Evolutionary conservation across 441 rosid genomes (phyloP).

Genomic region (Populus hybrid): DNA sequence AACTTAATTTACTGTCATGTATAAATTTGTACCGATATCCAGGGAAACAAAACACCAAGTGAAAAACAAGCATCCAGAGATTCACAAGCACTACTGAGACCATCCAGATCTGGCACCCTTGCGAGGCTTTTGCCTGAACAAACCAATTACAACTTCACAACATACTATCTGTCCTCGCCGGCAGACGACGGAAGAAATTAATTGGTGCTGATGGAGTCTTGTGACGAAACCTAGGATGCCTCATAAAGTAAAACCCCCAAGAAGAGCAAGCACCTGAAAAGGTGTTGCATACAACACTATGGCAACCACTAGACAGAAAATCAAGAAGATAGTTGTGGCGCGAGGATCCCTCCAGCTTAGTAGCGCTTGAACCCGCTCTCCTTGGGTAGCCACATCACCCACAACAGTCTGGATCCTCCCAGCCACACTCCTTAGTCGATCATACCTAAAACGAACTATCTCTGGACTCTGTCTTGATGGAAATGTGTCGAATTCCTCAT

Average conservation of each 20-base stretch:
- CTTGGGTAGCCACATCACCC: conserved; percentile 93
- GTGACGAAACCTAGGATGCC: conserved; percentile 82
- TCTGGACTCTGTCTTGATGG: conserved; percentile 51
- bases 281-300: conserved; percentile 65
- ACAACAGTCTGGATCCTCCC: conserved; percentile 81
- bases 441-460: conserved; percentile 65
- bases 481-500: conserved; percentile 83
- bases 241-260: conserved; percentile 68
- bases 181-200: conserved; percentile 85
- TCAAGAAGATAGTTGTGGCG: conserved; percentile 66
- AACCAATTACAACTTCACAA: conserved; percentile 33
- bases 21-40: conserved; percentile 3
- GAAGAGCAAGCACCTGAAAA: conserved; percentile 60
- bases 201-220: conserved; percentile 57
- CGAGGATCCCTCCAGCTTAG: conserved; percentile 95
- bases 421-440: conserved; percentile 76
- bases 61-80: conserved; percentile 2
- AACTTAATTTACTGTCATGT: not conserved
- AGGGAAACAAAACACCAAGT: conserved; percentile 5
- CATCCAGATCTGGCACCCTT: conserved; percentile 13
- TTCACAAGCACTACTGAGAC: conserved; percentile 20
- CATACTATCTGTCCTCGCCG: conserved; percentile 81
- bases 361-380: conserved; percentile 73
- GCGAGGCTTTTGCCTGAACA: conserved; percentile 14
- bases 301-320: conserved; percentile 59